Conservation (phyloP, 148 eudicot species). For the Mesembryanthemum crystallinum region DNA sequence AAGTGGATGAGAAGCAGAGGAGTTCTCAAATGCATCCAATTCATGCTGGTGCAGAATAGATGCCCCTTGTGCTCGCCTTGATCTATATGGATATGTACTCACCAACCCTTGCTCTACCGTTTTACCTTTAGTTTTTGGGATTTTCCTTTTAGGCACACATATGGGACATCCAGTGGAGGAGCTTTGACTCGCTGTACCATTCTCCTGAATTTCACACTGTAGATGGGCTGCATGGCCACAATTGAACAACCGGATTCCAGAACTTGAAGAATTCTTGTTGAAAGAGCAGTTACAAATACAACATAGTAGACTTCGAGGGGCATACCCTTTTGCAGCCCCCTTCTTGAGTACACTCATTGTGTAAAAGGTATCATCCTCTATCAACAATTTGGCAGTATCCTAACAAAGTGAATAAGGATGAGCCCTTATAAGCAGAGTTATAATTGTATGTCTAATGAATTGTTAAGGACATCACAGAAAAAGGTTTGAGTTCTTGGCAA, state of each 20-base stretch:
- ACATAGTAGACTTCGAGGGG: conserved; percentile 63
- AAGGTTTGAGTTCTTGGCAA: background rate
- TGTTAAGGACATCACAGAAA: background rate
- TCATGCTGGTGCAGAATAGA: conserved; percentile 45
- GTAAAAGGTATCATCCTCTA: conserved; percentile 88
- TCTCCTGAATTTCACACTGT: conserved; percentile 68
- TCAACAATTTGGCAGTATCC: conserved; percentile 92
- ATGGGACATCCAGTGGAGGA: conserved; percentile 73
- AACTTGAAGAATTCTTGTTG: conserved; percentile 48
- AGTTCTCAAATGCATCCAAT: conserved; percentile 53
- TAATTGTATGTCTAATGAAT: background rate
- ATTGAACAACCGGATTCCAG: conserved; percentile 69
- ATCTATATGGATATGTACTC: conserved; percentile 38
- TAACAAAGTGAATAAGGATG: conserved; percentile 26
- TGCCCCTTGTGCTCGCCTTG: conserved; percentile 40
- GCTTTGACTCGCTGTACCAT: conserved; percentile 38
- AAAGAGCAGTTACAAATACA: conserved; percentile 78
- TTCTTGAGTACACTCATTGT: conserved; percentile 76
- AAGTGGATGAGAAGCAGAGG: conserved; percentile 40
- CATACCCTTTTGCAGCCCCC: conserved; percentile 87
- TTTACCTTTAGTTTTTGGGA: conserved; percentile 49
- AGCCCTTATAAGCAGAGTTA: background rate
- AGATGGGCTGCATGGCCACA: conserved; percentile 89
- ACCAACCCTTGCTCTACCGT: conserved; percentile 57
- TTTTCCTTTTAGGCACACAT: conserved; percentile 69